Conservation (phyloP, 192 early-diverging fungal genomes). For the Coemansia interrupta region DNA sequence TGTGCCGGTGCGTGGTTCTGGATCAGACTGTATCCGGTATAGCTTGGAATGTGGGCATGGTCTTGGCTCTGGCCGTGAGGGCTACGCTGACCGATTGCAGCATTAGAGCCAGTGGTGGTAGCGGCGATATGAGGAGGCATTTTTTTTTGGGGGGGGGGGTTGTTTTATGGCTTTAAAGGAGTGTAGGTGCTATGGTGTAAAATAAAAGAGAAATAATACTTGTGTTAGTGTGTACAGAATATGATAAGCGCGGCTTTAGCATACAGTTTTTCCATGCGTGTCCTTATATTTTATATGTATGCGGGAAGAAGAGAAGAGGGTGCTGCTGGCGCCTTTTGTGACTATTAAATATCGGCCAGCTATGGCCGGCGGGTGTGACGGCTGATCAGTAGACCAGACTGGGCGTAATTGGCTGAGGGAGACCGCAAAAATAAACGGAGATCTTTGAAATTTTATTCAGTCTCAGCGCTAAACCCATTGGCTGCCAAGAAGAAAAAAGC, state of each 20-base stretch:
- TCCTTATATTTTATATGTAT: no score
- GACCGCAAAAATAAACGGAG: no score
- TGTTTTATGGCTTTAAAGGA: no score
- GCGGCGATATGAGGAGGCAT: neutral
- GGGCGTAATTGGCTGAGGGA: no score
- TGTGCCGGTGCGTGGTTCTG: neutral
- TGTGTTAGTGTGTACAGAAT: constrained; percentile 1
- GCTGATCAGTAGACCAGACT: no score
- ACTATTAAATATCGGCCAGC: neutral
- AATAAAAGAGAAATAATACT: neutral
- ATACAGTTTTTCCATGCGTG: neutral
- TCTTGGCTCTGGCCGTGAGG: constrained; percentile 8
- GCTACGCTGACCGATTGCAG: neutral
- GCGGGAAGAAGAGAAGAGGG: neutral
- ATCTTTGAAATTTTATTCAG: no score
- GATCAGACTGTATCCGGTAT: constrained; percentile 7
- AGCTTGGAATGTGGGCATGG: constrained; percentile 2
- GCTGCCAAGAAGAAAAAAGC: neutral
- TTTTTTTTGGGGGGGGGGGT: no score
- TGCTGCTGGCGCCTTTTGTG: neutral
- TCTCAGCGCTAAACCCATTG: no score
- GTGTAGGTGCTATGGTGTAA: neutral
- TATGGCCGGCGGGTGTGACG: no score
- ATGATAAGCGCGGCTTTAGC: neutral
- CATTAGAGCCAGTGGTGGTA: neutral